These are phyloP conservation scores for Myotisia sp. DNA, from an alignment of 2,329 filamentous ascomycete genomes.

Conservation along the genomic window DNA sequence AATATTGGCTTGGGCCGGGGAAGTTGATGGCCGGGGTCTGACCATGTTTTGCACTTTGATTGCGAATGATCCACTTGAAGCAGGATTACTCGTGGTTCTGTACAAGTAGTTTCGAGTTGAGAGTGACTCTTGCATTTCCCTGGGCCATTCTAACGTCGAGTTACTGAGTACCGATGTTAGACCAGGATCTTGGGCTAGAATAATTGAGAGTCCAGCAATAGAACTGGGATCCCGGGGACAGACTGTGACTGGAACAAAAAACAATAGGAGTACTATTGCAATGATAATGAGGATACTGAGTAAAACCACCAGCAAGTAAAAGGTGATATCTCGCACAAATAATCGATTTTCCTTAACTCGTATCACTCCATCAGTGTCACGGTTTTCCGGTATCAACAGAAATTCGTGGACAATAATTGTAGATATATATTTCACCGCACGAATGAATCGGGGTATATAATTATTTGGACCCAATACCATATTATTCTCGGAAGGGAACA, in stretches of 20 bases:
- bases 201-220: slow-evolving; percentile 8
- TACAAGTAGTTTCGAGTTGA: too few relatives aligned
- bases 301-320: not conserved
- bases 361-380: not conserved
- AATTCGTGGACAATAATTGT: not conserved
- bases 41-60: not conserved
- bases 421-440: not conserved
- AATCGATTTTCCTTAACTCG: not conserved
- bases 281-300: not conserved
- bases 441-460: not conserved
- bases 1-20: not conserved
- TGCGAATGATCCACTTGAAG: too few relatives aligned
- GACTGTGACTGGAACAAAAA: slow-evolving; percentile 7
- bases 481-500: not conserved
- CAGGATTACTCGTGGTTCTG: too few relatives aligned
- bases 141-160: not conserved
- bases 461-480: not conserved
- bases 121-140: not conserved
- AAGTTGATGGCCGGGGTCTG: not conserved
- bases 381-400: not conserved
- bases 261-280: slow-evolving; percentile 1
- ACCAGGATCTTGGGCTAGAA: slow-evolving; percentile 7
- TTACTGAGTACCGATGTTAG: not conserved
- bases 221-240: slow-evolving; percentile 10
- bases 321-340: not conserved